Percentiles rank a stretch among this genome's conserved stretches.
Evolutionary conservation across 495 filamentous ascomycete genomes (phyloP).

Genomic region (Talaromyces adpressus): DNA sequence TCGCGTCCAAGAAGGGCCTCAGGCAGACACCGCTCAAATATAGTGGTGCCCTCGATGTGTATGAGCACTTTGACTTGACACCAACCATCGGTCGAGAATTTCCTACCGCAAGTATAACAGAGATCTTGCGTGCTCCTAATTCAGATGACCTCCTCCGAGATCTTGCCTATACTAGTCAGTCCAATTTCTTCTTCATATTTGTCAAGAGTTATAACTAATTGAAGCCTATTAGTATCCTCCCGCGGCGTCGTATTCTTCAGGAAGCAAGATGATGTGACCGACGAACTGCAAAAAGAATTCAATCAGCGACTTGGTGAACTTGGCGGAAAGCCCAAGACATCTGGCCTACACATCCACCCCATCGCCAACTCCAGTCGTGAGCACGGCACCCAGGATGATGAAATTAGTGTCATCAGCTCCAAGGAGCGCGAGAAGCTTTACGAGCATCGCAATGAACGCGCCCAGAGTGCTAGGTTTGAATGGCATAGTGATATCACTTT

Average conservation of each 20-base stretch:
- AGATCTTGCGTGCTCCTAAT: constrained; percentile 54
- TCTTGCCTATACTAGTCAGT: constrained; percentile 28
- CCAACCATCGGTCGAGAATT: constrained; percentile 64
- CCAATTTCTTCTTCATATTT: not conserved
- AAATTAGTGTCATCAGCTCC: constrained; percentile 61
- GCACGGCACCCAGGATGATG: constrained; percentile 48
- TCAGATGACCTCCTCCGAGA: constrained; percentile 53
- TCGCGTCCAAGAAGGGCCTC: not conserved
- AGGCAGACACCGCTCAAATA: constrained; percentile 37
- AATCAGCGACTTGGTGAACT: constrained; percentile 52
- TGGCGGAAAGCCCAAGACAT: constrained; percentile 51
- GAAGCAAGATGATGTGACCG: constrained; percentile 51
- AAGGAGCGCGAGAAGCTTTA: constrained; percentile 49
- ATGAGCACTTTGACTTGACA: constrained; percentile 57
- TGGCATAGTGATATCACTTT: constrained; percentile 69
- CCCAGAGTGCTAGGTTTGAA: not conserved
- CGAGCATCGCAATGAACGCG: constrained; percentile 13
- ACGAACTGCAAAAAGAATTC: constrained; percentile 56
- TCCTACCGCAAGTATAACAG: constrained; percentile 47
- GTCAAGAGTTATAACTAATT: not conserved
- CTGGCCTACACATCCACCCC: constrained; percentile 61
- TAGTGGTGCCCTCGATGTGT: constrained; percentile 48
- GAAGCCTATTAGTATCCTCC: constrained; percentile 47
- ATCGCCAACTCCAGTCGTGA: constrained; percentile 38
- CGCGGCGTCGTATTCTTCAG: constrained; percentile 72